These are phyloP conservation scores for Amanita pseudoporphyria DNA, from an alignment of 768 basidiomycete species.

Conservation along the genomic window DNA sequence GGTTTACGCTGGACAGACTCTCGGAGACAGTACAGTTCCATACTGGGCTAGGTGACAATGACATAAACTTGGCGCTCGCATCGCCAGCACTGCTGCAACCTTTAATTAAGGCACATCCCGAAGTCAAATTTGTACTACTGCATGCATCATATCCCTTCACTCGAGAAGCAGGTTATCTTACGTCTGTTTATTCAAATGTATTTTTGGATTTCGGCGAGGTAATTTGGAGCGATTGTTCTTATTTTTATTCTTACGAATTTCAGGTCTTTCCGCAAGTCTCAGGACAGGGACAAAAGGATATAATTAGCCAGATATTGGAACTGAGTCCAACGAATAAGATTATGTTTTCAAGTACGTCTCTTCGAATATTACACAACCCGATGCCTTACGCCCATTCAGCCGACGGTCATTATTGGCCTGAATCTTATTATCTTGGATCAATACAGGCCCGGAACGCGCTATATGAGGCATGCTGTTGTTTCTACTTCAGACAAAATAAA, in stretches of 20 bases:
- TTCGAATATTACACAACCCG: constrained; percentile 10
- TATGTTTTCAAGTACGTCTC: constrained; percentile 66
- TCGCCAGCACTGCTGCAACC: constrained; percentile 63
- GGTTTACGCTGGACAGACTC: background rate
- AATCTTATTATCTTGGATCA: constrained; percentile 61
- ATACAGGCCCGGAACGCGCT: constrained; percentile 55
- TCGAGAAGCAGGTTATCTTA: constrained; percentile 69
- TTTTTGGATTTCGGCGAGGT: constrained; percentile 75
- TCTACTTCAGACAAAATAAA: background rate
- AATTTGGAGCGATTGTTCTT: background rate
- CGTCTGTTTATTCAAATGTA: constrained; percentile 63
- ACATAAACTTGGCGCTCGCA: constrained; percentile 46
- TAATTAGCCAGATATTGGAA: constrained; percentile 59
- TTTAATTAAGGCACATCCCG: constrained; percentile 52
- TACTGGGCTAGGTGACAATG: constrained; percentile 71
- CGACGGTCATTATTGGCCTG: constrained; percentile 71
- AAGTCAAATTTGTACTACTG: constrained; percentile 55
- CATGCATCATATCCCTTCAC: constrained; percentile 76
- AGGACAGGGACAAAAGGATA: constrained; percentile 46
- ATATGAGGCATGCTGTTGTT: constrained; percentile 34
- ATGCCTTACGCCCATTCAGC: constrained; percentile 19
- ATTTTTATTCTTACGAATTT: background rate
- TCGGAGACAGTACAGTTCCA: constrained; percentile 76
- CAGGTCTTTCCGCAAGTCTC: constrained; percentile 62
- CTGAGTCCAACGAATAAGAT: constrained; percentile 70